Base-by-base conservation (phyloP, 2,329 filamentous ascomycete species). In the Arthrobotrys sphaeroides region DNA sequence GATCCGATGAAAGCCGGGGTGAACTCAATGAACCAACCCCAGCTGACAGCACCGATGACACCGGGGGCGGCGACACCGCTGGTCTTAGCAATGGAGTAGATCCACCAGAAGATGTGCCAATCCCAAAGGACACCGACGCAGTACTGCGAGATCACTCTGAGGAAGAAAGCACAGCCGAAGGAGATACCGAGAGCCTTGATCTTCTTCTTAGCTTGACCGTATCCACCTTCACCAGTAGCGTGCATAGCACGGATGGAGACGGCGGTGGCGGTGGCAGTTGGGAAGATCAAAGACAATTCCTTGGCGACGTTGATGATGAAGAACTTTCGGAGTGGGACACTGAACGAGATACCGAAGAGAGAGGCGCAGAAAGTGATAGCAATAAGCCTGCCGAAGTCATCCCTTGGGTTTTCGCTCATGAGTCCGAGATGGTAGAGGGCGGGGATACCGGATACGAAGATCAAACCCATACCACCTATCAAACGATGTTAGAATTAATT, bases 301-400 rank as follows among this genome's bases (percentile, higher is more conserved):
- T 87, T 84, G 1, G 87, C 87, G 10, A 90, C 87, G 72, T 89
- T 87, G 81, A 90, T 87, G 81, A 90, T 86, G 83, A 90, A 90
- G 83, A 90, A 90, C 80, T 89, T 89, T 72, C 89, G 87, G n/a
- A 89, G 80, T 82, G 72, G 45, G 40, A 55, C 49, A 28, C 5
- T 65, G 49, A 77, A 70, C 10, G 65, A 77, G 73, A 77, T 88
- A 61, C 86, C 86, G 78, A 89, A 88, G 80, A 89, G 88, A 69
- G 90, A 85, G 3, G 89, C 89, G 80, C 89, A 90, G 82, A 89
- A 89, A 6, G 86, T 87, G 74, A 87, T 87, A 49, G 89, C 86
- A 51, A 88, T 83, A 60, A 90, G 85, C 26, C 86, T 84, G 61
- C 84, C 84, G 78, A 89, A 89, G 79, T 90, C 87, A 5, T 85